Evolutionary conservation across 768 basidiomycete species (phyloP).

Genomic region (Psilocybe cyanescens): DNA sequence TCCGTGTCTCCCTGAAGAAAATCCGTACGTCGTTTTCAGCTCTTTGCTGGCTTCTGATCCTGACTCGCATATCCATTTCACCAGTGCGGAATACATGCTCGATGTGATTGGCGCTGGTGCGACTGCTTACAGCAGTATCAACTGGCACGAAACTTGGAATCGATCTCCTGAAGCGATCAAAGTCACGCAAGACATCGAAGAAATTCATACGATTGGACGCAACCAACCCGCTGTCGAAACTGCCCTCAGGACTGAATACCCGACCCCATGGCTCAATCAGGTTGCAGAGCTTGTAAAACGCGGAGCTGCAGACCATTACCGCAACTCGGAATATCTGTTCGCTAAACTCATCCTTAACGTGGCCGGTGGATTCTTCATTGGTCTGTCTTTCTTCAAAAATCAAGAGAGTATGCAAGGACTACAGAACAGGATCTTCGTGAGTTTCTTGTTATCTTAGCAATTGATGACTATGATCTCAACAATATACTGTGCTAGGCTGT

Average conservation of each 20-base stretch:
- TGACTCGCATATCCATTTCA: background rate
- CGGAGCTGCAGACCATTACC: slow-evolving; percentile 48
- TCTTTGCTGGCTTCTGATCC: background rate
- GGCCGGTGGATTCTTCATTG: slow-evolving; percentile 55
- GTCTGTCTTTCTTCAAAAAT: slow-evolving; percentile 62
- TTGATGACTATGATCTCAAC: background rate
- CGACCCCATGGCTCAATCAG: slow-evolving; percentile 56
- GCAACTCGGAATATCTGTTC: slow-evolving; percentile 59
- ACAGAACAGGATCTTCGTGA: slow-evolving; percentile 66
- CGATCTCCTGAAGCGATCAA: slow-evolving; percentile 46
- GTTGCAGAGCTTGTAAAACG: slow-evolving; percentile 44
- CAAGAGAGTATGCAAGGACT: slow-evolving; percentile 55
- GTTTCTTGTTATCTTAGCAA: slow-evolving; percentile 24
- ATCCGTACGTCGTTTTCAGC: slow-evolving; percentile 53
- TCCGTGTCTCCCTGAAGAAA: slow-evolving; percentile 62
- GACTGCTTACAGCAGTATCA: slow-evolving; percentile 50
- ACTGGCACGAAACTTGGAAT: slow-evolving; percentile 63
- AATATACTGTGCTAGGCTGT: slow-evolving; percentile 38
- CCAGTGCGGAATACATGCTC: slow-evolving; percentile 55
- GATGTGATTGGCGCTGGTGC: slow-evolving; percentile 48
- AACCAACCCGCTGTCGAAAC: slow-evolving; percentile 39
- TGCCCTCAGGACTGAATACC: slow-evolving; percentile 46
- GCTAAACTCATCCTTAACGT: slow-evolving; percentile 60
- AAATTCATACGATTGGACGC: slow-evolving; percentile 51
- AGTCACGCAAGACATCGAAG: slow-evolving; percentile 41